Conservation (phyloP, 495 filamentous ascomycete species). For the Copromyces sp. region DNA sequence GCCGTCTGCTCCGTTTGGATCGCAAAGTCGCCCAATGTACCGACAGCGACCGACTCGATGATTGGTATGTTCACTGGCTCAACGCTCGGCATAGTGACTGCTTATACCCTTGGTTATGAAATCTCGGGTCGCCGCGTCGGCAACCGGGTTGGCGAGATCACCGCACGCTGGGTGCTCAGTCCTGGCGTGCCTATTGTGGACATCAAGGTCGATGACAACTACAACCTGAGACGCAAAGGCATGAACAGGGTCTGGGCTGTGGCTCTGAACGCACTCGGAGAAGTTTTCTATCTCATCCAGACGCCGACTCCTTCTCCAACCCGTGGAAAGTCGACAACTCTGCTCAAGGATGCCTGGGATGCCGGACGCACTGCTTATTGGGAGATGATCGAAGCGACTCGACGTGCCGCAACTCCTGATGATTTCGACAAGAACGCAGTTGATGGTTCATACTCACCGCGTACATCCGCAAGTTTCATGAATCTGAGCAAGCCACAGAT, state of each 20-base stretch:
- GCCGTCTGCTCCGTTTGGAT: conserved; percentile 80
- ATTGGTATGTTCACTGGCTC: conserved; percentile 78
- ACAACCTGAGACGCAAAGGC: conserved; percentile 54
- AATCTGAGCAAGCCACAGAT: conserved; percentile 59
- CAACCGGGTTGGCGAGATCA: conserved; percentile 54
- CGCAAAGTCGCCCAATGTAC: conserved; percentile 65
- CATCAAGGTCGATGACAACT: conserved; percentile 76
- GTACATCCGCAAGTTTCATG: conserved; percentile 47
- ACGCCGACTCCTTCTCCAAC: conserved; percentile 39
- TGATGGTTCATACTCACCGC: conserved; percentile 38
- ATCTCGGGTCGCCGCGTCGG: conserved; percentile 54
- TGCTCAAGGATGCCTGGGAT: conserved; percentile 57
- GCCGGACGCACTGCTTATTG: conserved; percentile 68
- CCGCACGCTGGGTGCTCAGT: conserved; percentile 77
- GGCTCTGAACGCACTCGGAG: conserved; percentile 81
- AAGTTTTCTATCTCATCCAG: conserved; percentile 74
- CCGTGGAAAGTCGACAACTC: conserved; percentile 42
- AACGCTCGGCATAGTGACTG: conserved; percentile 73
- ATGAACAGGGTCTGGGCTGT: conserved; percentile 74
- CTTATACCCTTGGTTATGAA: conserved; percentile 67
- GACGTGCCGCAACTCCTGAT: conserved; percentile 52
- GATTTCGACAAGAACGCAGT: conserved; percentile 51
- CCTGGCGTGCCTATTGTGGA: conserved; percentile 88
- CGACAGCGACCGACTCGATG: conserved; percentile 62
- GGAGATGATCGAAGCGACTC: conserved; percentile 67